A percentile compares a stretch with the other conserved stretches of the same genome.
Evolutionary conservation across 306 rosid genomes (phyloP).

Genomic region (Lagenaria siceraria): DNA sequence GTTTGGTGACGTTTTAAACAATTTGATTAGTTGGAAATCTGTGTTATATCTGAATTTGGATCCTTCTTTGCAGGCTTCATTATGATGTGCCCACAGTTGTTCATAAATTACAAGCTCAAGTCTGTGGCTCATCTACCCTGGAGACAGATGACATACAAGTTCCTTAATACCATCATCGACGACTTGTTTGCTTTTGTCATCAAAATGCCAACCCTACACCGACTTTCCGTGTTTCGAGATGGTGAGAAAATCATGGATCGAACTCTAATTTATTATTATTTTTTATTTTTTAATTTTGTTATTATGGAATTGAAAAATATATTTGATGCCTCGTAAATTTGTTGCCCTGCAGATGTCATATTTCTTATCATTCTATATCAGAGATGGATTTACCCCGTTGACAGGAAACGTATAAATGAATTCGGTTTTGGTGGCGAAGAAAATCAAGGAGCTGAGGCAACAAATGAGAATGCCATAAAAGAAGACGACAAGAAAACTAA

Average conservation of each 20-base stretch:
- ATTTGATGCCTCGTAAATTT: background rate
- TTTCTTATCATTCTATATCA: constrained; percentile 75
- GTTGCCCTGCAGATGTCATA: constrained; percentile 68
- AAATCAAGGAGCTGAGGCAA: constrained; percentile 28
- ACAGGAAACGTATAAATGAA: constrained; percentile 82
- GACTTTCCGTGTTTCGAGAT: constrained; percentile 97
- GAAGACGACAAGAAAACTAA: constrained; percentile 94
- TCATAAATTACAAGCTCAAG: constrained; percentile 94
- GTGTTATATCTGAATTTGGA: background rate
- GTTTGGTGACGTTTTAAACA: too few species aligned
- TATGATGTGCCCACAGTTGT: constrained; percentile 99
- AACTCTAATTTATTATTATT: too few species aligned
- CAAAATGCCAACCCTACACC: constrained; percentile 92
- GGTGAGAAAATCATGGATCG: constrained; percentile 34
- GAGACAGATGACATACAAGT: constrained; percentile 99
- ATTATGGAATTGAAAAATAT: background rate
- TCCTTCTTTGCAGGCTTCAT: constrained; percentile 51
- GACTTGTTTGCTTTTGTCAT: constrained; percentile 98
- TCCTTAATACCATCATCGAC: constrained; percentile 94
- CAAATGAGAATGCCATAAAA: constrained; percentile 23
- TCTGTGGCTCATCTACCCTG: constrained; percentile 99
- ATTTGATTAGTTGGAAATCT: too few species aligned
- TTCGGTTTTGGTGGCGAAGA: constrained; percentile 95
- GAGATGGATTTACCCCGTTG: constrained; percentile 91
- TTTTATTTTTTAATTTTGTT: background rate